Conservation (phyloP, 2,329 filamentous ascomycete species). For the Aspergillus felis region DNA sequence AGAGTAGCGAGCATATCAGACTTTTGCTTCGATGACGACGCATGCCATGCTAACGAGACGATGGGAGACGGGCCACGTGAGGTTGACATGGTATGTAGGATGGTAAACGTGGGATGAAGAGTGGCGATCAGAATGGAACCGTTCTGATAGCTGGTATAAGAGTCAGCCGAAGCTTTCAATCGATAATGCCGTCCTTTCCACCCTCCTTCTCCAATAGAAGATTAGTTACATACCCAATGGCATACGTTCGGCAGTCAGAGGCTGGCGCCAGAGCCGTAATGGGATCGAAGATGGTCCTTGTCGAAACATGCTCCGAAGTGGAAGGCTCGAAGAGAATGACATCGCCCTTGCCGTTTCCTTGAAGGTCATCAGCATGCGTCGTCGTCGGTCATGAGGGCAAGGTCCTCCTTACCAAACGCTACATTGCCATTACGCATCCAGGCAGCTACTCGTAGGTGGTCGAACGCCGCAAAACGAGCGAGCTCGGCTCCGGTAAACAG, state of each 20-base stretch:
- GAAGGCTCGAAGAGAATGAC: constrained; percentile 92
- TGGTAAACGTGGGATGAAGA: constrained; percentile 86
- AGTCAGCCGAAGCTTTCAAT: constrained; percentile 3
- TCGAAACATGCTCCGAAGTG: constrained; percentile 87
- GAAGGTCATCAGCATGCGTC: background rate
- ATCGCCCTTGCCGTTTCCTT: constrained; percentile 88
- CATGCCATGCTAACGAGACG: constrained; percentile 86
- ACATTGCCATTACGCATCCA: constrained; percentile 99
- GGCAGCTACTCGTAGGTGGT: constrained; percentile 74
- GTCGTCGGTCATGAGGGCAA: background rate
- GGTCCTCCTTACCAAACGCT: constrained; percentile 71
- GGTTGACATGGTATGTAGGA: constrained; percentile 86
- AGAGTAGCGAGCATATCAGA: constrained; percentile 97
- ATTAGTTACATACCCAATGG: constrained; percentile 69
- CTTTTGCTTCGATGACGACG: constrained; percentile 90
- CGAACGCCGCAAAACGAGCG: constrained; percentile 87
- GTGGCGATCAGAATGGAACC: constrained; percentile 88
- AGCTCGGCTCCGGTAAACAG: constrained; percentile 86
- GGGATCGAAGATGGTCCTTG: constrained; percentile 88
- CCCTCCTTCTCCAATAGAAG: background rate
- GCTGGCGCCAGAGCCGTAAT: constrained; percentile 91
- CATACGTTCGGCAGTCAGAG: constrained; percentile 87
- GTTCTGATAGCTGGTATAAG: constrained; percentile 74
- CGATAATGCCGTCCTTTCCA: background rate
- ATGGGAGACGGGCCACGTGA: constrained; percentile 82